phyloP scores from a whole-genome alignment of 306 rosid genomes.

The Lathyrus oleraceus region DNA sequence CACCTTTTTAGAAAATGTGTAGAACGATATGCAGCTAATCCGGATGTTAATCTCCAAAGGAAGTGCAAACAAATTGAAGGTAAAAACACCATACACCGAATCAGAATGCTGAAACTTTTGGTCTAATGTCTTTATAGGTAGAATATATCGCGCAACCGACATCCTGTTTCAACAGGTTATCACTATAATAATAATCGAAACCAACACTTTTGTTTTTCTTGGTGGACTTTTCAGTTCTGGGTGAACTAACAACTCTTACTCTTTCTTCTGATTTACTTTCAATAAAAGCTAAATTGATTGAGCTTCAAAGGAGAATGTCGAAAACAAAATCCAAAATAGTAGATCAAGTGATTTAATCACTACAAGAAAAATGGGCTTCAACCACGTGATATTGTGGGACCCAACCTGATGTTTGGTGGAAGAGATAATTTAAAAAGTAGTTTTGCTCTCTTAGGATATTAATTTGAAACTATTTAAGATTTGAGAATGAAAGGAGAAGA shows the following conservation, averaged over 20 bases:
- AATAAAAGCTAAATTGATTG: not conserved
- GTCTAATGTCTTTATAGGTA: constrained; percentile 44
- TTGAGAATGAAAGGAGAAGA: too few relatives aligned
- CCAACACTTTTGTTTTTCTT: constrained; percentile 47
- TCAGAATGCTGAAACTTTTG: constrained; percentile 52
- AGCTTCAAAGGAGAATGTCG: not conserved
- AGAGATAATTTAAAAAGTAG: too few relatives aligned
- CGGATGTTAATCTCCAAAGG: constrained; percentile 71
- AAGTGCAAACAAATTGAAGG: constrained; percentile 24
- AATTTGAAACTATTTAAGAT: too few relatives aligned
- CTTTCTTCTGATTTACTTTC: not conserved
- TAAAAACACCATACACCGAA: not conserved
- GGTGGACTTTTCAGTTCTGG: constrained; percentile 50
- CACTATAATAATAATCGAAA: constrained; percentile 47
- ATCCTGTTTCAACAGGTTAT: constrained; percentile 43
- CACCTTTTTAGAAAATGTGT: constrained; percentile 66
- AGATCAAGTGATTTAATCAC: too few relatives aligned
- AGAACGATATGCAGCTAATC: constrained; percentile 81
- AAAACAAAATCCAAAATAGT: constrained; percentile 27
- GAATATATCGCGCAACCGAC: constrained; percentile 48
- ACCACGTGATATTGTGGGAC: too few relatives aligned
- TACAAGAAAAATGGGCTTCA: too few relatives aligned
- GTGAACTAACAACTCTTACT: constrained; percentile 29
- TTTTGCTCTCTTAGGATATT: too few relatives aligned
- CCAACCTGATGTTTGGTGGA: too few relatives aligned